phyloP scores from a whole-genome alignment of 2,329 filamentous ascomycete species.

The Colletotrichum melonis region DNA sequence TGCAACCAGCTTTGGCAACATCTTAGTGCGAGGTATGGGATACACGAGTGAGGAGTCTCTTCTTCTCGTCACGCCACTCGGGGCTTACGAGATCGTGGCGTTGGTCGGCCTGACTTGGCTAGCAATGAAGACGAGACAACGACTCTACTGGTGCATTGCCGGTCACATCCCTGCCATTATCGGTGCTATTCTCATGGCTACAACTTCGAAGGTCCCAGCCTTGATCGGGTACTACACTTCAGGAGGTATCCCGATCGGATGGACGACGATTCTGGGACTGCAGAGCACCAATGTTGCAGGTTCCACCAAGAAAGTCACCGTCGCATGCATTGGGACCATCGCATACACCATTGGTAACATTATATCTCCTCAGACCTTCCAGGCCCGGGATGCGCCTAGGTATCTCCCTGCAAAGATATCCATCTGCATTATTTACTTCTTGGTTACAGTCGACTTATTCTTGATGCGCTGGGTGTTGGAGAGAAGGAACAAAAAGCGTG shows the following conservation, averaged over 20 bases:
- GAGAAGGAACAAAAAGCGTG: slow-evolving; percentile 44
- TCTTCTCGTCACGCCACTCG: slow-evolving; percentile 73
- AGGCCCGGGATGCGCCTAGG: slow-evolving; percentile 57
- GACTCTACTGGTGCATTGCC: slow-evolving; percentile 45
- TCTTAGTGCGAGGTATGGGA: slow-evolving; percentile 66
- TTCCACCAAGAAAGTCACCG: slow-evolving; percentile 69
- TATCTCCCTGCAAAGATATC: slow-evolving; percentile 65
- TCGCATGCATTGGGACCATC: slow-evolving; percentile 66
- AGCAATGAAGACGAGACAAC: slow-evolving; percentile 43
- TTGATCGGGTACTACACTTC: slow-evolving; percentile 76
- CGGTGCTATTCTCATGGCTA: slow-evolving; percentile 36
- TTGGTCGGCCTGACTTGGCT: slow-evolving; percentile 53
- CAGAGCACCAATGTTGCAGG: slow-evolving; percentile 39
- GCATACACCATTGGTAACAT: slow-evolving; percentile 69
- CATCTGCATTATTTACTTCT: slow-evolving; percentile 67
- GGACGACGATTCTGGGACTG: slow-evolving; percentile 37
- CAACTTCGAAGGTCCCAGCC: slow-evolving; percentile 59
- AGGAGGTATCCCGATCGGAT: slow-evolving; percentile 67
- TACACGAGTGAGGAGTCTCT: slow-evolving; percentile 72
- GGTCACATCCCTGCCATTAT: slow-evolving; percentile 49
- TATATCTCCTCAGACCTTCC: slow-evolving; percentile 66
- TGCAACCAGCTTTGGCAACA: slow-evolving; percentile 52
- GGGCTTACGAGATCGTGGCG: slow-evolving; percentile 71
- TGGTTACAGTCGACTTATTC: slow-evolving; percentile 56
- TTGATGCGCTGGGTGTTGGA: slow-evolving; percentile 49